Base-by-base conservation (phyloP, 768 basidiomycete species). In the Pisolithus albus region DNA sequence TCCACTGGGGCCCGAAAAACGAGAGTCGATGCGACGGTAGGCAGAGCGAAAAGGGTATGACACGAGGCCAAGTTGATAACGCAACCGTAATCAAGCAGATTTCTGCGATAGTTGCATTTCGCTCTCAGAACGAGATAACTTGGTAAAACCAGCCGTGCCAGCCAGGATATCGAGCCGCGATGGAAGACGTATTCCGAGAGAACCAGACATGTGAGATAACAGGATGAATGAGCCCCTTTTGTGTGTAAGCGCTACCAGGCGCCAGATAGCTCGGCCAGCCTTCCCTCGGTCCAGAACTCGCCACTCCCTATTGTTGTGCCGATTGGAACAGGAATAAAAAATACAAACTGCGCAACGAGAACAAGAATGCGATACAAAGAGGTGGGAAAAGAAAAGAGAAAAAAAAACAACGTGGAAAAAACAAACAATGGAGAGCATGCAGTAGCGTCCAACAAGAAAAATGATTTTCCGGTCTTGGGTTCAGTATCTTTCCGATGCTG, bases 61-160 rank as follows among this genome's bases (percentile, higher is more conserved):
- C 63, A 76, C 75, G 72, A 70, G 76, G 76, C 74, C 66, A 66
- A 75, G 59, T 62, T 66, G 70, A 61, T 53, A 52, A 58, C 62
- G 61, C 57, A 60, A 64, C 56, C 59, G 54, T 24, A 23, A 21
- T 42, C 41, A 42, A 42, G 41, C 23, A 23, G 19, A 24, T 21
- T 18, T 42, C n/a, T 19, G 41, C 19, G 23, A 24, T 42, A 21
- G 41, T 42, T 13, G 41, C 34, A 11, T 34, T 15, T 34, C 51
- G 55, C 61, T 56, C 66, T 69, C 71, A 64, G 73, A 73, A 64
- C 58, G 61, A 60, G 55, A 49, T 52, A 53, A 56, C 56, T 61
- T 65, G 52, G 53, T 46, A 62, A 59, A 59, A 26, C 43, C 43
- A 26, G 43, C 26, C 67, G 64, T 63, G 66, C 69, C 70, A 63